Base-by-base conservation (phyloP, 2,329 filamentous ascomycete species). In the Trichoderma afroharzianum region DNA sequence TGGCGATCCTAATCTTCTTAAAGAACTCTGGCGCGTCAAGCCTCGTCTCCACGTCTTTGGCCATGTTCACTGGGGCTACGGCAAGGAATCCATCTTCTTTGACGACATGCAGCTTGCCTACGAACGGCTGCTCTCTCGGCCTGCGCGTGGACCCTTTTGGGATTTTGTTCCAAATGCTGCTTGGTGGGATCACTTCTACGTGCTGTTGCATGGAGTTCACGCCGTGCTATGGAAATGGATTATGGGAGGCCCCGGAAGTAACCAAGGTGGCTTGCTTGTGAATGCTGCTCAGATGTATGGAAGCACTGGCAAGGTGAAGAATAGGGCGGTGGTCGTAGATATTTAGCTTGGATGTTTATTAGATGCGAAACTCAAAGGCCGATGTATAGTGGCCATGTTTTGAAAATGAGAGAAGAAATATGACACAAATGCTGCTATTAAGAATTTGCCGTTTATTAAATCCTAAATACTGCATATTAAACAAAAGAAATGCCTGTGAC, bases 41-140 rank as follows among this genome's bases (percentile, higher is more conserved):
- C 94, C 94, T 0, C 84, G 84, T 14, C 83, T 97, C 15, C 93
- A 97, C 80, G 87, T 97, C 62, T 97, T 96, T 79, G 94, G 94
- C 1, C 94, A 97, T 80, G 87, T 95, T 28, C 94, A 97, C 82
- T 92, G 87, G 77, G 92, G 89, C 9, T 88, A 92, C 59, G 94
- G 94, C 18, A 84, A 84, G 57, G 90, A 94, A 76, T 81, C 89
- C 0, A 86, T 92, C 11, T 92, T 89, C 81, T 97, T 92, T 86
- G 93, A 96, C 79, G 87, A 90, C 30, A 88, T 89, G 72, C 93
- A 97, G 80, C 83, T 82, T 36, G 87, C 87, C 2, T 94, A 93
- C 81, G 93, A 95, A 81, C 83, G 84, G n/a, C 84, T 93, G 28
- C 81, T 88, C 78, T 81, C 83, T 1, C 81, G 81, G 12, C 81